Conservation (phyloP, 331 rosid species). For the Rhamnella rubrinervis region DNA sequence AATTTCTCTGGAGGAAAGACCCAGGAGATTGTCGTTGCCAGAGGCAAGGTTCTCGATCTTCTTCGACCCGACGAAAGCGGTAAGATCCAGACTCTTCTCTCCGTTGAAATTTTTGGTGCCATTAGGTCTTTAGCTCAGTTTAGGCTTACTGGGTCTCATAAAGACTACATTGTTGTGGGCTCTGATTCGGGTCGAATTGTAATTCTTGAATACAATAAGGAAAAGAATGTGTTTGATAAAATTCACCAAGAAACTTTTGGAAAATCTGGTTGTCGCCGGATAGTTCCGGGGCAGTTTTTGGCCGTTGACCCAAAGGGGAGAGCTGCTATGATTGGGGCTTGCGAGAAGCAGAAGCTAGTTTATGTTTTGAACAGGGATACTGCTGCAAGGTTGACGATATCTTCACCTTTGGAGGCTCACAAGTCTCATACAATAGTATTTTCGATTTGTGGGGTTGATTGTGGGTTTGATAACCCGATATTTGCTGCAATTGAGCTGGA, state of each 20-base stretch:
- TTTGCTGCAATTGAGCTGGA: slow-evolving; percentile 93
- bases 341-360: slow-evolving; percentile 94
- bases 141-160: slow-evolving; percentile 79
- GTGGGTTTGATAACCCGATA: slow-evolving; percentile 94
- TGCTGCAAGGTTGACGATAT: slow-evolving; percentile 85
- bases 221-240: slow-evolving; percentile 81
- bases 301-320: slow-evolving; percentile 93
- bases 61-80: slow-evolving; percentile 93
- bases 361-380: slow-evolving; percentile 91
- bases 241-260: slow-evolving; percentile 94
- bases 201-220: slow-evolving; percentile 82
- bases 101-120: slow-evolving; percentile 91
- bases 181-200: slow-evolving; percentile 93
- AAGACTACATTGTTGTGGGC: slow-evolving; percentile 85
- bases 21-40: slow-evolving; percentile 89
- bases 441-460: slow-evolving; percentile 88
- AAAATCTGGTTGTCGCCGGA: slow-evolving; percentile 87
- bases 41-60: slow-evolving; percentile 93
- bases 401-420: slow-evolving; percentile 90
- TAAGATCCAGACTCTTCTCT: slow-evolving; percentile 85
- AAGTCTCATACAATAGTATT: slow-evolving; percentile 84
- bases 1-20: slow-evolving; percentile 92
- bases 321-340: slow-evolving; percentile 95
- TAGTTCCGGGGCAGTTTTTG: slow-evolving; percentile 88
- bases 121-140: slow-evolving; percentile 82